phyloP scores from a whole-genome alignment of 1,284 basidiomycete species.

The Sanghuangporus baumii region DNA sequence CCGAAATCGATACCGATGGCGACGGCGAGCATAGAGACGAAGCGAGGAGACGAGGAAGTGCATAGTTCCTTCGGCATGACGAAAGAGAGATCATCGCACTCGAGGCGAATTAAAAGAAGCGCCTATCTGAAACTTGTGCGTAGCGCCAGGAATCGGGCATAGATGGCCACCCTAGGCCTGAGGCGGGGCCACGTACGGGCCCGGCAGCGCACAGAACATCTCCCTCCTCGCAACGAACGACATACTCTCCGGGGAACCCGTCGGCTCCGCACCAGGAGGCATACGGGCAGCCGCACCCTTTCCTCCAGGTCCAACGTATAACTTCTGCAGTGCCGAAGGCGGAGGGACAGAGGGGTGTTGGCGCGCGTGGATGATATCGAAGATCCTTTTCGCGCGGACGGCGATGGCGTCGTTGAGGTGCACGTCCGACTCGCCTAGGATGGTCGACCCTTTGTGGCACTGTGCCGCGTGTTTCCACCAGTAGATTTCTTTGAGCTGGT shows the following conservation, averaged over 20 bases:
- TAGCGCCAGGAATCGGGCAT: no score
- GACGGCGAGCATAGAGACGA: background rate
- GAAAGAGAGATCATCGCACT: background rate
- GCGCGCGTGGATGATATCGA: background rate
- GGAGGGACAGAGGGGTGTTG: background rate
- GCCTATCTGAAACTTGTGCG: no score
- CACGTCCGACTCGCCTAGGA: slow-evolving; percentile 50
- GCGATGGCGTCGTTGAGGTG: slow-evolving; percentile 39
- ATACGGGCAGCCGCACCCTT: no score
- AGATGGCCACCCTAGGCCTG: no score
- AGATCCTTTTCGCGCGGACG: slow-evolving; percentile 19
- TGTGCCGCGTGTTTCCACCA: slow-evolving; percentile 80
- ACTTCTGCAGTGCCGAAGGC: background rate
- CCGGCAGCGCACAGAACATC: no score
- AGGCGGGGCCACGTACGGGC: no score
- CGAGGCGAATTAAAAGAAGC: no score
- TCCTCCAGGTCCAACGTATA: background rate
- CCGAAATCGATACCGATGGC: background rate
- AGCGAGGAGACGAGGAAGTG: background rate
- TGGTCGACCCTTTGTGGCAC: slow-evolving; percentile 56
- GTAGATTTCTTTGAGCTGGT: slow-evolving; percentile 64
- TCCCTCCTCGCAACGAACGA: no score
- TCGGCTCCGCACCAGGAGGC: no score
- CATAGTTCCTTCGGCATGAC: background rate
- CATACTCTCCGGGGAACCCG: no score